phyloP scores from a whole-genome alignment of 306 rosid genomes.

The Lagenaria siceraria region DNA sequence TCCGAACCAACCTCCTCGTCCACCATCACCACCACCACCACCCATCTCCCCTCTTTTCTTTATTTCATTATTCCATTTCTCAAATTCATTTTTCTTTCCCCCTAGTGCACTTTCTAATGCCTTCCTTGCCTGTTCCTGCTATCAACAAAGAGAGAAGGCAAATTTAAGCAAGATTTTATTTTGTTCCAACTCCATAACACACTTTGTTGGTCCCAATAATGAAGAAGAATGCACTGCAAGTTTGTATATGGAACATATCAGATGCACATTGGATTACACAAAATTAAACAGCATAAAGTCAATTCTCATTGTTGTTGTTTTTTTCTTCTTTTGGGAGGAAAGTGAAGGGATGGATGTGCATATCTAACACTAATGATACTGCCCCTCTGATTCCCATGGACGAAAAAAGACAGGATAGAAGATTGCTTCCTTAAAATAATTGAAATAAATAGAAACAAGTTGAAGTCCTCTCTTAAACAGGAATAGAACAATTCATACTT shows the following conservation, averaged over 20 bases:
- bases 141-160: neutral
- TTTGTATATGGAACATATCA: neutral
- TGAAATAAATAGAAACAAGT: neutral
- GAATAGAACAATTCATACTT: neutral
- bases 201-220: neutral
- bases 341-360: neutral
- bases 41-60: slow-evolving; percentile 74
- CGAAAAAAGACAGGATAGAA: neutral
- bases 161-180: neutral
- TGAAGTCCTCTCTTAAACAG: neutral
- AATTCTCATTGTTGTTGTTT: neutral
- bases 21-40: slow-evolving; percentile 41
- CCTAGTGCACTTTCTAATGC: slow-evolving; percentile 94
- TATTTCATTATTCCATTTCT: slow-evolving; percentile 86
- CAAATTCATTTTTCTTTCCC: slow-evolving; percentile 80
- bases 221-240: neutral
- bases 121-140: slow-evolving; percentile 85
- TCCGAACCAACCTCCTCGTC: slow-evolving; percentile 97
- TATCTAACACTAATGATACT: neutral
- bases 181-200: neutral
- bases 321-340: neutral
- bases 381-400: neutral
- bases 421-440: neutral
- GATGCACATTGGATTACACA: neutral
- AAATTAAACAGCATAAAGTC: neutral